These are phyloP conservation scores for Carex parvula DNA, from an alignment of 176 grass and related monocot genomes.

Conservation along the genomic window DNA sequence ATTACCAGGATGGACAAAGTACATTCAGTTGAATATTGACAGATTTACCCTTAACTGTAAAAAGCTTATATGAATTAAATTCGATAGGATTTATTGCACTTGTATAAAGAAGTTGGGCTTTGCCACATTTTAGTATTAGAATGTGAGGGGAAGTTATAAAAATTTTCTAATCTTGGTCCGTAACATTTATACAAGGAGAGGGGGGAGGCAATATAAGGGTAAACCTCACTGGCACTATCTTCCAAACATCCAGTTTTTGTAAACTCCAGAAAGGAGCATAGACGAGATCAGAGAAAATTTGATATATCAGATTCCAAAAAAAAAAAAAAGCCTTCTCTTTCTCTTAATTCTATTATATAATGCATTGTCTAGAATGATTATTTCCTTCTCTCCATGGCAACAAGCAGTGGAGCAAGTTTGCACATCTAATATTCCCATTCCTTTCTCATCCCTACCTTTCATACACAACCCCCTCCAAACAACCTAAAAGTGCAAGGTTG, in stretches of 20 bases:
- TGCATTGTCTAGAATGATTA: not conserved
- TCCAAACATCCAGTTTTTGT: not conserved
- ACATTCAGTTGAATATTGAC: not conserved
- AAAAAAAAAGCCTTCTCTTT: too few species aligned
- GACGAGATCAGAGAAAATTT: not conserved
- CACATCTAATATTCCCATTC: not conserved
- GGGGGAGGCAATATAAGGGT: not conserved
- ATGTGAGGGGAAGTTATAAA: not conserved
- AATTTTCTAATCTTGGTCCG: not conserved
- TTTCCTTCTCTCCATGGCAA: not conserved
- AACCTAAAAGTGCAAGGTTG: too few species aligned
- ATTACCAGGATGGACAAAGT: not conserved
- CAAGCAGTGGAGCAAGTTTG: not conserved
- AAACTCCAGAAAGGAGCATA: not conserved
- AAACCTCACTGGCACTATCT: not conserved
- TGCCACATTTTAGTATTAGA: not conserved
- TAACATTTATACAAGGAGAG: not conserved
- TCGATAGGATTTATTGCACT: not conserved
- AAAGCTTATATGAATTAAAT: not conserved
- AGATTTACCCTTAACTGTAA: not conserved
- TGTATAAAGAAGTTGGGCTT: too few species aligned
- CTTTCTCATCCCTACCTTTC: not conserved
- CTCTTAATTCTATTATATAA: not conserved
- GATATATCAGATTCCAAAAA: too few species aligned
- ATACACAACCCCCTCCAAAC: not conserved